These are phyloP conservation scores for Posidonia oceanica DNA, from an alignment of 116 monocot species.

Conservation along the genomic window DNA sequence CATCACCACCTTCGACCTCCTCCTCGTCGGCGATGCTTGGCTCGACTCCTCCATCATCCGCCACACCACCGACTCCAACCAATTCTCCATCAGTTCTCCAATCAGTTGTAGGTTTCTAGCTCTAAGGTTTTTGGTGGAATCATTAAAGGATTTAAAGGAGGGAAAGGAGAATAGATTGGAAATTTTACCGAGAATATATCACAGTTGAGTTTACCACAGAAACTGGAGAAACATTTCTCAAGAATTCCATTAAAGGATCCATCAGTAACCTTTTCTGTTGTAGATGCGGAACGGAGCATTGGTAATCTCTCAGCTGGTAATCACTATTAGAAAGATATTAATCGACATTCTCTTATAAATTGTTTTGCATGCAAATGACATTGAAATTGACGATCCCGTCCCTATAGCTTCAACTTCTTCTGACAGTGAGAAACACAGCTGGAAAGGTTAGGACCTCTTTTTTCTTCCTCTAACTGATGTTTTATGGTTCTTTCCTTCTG, in stretches of 20 bases:
- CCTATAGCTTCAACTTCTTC: slow-evolving; percentile 34
- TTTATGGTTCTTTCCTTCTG: neutral
- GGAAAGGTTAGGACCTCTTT: slow-evolving; percentile 20
- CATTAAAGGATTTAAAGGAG: slow-evolving; percentile 73
- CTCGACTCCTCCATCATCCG: too few relatives aligned
- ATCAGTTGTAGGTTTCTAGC: slow-evolving; percentile 23
- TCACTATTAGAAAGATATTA: neutral
- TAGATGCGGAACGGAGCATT: slow-evolving; percentile 36
- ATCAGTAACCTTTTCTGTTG: slow-evolving; percentile 2
- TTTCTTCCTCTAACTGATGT: neutral
- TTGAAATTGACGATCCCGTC: slow-evolving; percentile 62
- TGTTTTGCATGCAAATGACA: slow-evolving; percentile 59
- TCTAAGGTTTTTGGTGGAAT: slow-evolving; percentile 58
- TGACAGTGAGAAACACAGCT: slow-evolving; percentile 20
- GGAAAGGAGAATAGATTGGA: slow-evolving; percentile 25
- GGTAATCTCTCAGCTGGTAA: slow-evolving; percentile 28
- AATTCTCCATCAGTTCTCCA: too few relatives aligned
- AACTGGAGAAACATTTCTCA: slow-evolving; percentile 61
- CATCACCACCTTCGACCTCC: too few relatives aligned
- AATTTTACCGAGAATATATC: slow-evolving; percentile 13
- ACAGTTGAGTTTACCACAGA: slow-evolving; percentile 14
- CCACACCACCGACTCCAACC: too few relatives aligned
- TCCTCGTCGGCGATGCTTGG: too few relatives aligned
- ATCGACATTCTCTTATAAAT: neutral
- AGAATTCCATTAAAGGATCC: slow-evolving; percentile 34